Conservation (phyloP, 176 grass and related monocot species). For the Carex parvula region DNA sequence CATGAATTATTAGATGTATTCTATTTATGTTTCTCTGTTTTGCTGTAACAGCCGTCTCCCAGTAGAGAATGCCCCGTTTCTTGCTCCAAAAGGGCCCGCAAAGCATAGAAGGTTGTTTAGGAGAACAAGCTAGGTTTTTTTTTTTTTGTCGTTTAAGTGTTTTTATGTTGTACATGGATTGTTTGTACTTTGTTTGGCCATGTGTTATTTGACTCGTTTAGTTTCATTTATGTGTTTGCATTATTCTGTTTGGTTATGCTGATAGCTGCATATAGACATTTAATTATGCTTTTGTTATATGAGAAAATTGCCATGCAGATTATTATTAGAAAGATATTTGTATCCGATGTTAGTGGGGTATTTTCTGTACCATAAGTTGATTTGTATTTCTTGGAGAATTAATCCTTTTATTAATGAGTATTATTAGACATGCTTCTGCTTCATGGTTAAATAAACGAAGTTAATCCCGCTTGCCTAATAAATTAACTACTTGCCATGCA, state of each 20-base stretch:
- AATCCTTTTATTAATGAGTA: too few relatives aligned
- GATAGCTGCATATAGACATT: background rate
- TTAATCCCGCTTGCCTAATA: too few relatives aligned
- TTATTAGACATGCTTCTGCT: too few relatives aligned
- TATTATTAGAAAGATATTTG: background rate
- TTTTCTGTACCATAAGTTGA: too few relatives aligned
- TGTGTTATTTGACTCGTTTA: too few relatives aligned
- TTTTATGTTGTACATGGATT: conserved; percentile 3
- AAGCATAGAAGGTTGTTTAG: background rate
- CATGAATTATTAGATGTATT: background rate
- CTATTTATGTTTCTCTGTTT: background rate
- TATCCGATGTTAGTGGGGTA: too few relatives aligned
- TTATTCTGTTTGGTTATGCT: background rate
- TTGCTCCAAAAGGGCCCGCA: too few relatives aligned
- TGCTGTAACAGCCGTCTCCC: too few relatives aligned
- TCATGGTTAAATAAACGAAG: too few relatives aligned
- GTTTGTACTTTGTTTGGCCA: background rate
- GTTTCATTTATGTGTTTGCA: background rate
- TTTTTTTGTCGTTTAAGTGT: background rate
- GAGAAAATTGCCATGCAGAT: background rate
- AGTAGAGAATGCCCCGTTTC: too few relatives aligned
- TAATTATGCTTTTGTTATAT: background rate
- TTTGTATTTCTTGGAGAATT: too few relatives aligned
- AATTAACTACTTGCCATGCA: too few relatives aligned
- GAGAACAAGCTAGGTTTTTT: background rate